phyloP scores from a whole-genome alignment of 2,329 filamentous ascomycete species.

The Aspergillus carbonarius region DNA sequence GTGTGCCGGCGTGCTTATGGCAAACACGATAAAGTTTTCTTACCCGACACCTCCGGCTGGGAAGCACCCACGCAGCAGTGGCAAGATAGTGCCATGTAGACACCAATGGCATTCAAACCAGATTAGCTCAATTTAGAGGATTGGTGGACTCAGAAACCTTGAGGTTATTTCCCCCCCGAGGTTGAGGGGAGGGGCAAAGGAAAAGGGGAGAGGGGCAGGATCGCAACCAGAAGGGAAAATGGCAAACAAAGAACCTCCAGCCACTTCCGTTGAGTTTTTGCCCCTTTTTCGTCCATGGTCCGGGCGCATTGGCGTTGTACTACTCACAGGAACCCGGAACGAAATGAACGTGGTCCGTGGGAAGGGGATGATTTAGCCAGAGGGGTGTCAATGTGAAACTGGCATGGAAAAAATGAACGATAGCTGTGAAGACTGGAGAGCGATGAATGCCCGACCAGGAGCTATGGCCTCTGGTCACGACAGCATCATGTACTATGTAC shows the following conservation, averaged over 20 bases:
- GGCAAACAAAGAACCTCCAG: not conserved
- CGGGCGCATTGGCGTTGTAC: not conserved
- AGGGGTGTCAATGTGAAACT: not conserved
- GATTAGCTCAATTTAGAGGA: not conserved
- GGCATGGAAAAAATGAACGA: not conserved
- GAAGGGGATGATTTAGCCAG: not conserved
- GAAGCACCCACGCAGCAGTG: not conserved
- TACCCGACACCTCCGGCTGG: not conserved
- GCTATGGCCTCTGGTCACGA: not conserved
- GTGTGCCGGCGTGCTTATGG: not conserved
- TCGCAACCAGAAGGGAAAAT: not conserved
- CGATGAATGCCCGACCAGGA: not conserved
- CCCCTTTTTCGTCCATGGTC: not conserved
- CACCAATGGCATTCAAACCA: not conserved
- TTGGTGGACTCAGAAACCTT: not conserved
- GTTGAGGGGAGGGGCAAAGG: not conserved
- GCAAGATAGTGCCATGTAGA: not conserved
- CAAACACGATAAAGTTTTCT: not conserved
- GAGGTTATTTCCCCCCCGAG: not conserved
- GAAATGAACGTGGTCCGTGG: not conserved
- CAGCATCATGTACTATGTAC: not conserved
- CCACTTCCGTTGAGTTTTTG: not conserved
- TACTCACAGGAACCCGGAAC: not conserved
- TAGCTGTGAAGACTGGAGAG: not conserved
- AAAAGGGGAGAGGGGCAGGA: not conserved